These are phyloP conservation scores for Chloropicon primus DNA, from an alignment of 139 green algal species.

Conservation along the genomic window DNA sequence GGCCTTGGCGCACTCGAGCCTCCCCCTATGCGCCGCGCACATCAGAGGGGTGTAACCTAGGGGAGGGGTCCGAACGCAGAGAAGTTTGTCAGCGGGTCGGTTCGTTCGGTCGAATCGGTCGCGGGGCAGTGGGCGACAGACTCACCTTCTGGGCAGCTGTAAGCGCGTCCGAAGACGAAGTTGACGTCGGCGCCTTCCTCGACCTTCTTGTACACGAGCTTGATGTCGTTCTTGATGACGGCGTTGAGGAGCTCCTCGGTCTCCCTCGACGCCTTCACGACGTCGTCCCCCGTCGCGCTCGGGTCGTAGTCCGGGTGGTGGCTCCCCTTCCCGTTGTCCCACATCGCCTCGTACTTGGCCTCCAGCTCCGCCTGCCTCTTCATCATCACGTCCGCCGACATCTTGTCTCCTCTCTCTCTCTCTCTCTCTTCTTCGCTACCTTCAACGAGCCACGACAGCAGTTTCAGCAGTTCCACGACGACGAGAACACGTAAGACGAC, in stretches of 20 bases:
- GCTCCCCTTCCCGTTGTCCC: slow-evolving; percentile 59
- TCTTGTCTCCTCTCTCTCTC: slow-evolving; percentile 2
- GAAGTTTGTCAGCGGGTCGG: too few relatives aligned
- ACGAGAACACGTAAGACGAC: too few relatives aligned
- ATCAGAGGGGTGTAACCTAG: slow-evolving; percentile 90
- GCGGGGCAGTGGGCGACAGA: too few relatives aligned
- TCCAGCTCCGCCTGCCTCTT: slow-evolving; percentile 53
- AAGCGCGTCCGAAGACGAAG: slow-evolving; percentile 78
- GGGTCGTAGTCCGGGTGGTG: slow-evolving; percentile 80
- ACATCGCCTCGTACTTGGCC: slow-evolving; percentile 59
- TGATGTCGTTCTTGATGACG: slow-evolving; percentile 69
- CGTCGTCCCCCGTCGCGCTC: slow-evolving; percentile 25
- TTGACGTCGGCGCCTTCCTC: slow-evolving; percentile 85
- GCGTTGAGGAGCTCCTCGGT: slow-evolving; percentile 86
- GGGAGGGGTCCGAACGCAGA: too few relatives aligned
- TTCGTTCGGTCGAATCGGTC: too few relatives aligned
- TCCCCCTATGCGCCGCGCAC: slow-evolving; percentile 57
- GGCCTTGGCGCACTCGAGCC: slow-evolving; percentile 67
- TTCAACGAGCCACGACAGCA: too few relatives aligned
- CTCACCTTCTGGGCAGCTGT: slow-evolving; percentile 18
- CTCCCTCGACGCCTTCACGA: slow-evolving; percentile 42
- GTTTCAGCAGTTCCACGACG: too few relatives aligned
- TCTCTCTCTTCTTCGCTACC: neutral
- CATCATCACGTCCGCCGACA: slow-evolving; percentile 63
- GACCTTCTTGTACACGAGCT: slow-evolving; percentile 68